Evolutionary conservation across 352 stramenopile species (phyloP), one percentile per base, ranked within the genome.

Genomic region (Peronospora farinosa): DNA sequence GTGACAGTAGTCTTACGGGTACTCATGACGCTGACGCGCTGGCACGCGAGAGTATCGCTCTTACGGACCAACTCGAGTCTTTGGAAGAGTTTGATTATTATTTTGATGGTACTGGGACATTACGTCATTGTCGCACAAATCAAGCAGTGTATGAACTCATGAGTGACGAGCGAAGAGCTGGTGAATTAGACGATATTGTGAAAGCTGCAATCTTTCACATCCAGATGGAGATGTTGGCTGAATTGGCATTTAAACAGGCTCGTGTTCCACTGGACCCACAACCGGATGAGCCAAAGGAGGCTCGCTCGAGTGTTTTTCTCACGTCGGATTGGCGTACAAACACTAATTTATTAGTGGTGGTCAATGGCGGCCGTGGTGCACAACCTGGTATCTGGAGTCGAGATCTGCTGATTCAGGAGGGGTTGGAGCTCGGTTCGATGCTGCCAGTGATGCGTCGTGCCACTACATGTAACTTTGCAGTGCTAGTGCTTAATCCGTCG

Each of bases 121-220:
- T 90, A 43, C 74, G 74, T 8, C 77, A 88, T 45, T 86, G 78
- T 31, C 62, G 72, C 35, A 86, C 78, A 8, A 87, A 84, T 44
- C 74, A 87, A 40, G 75, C 78, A 1, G 77, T 89, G 11, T 74
- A 69, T 30, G 78, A 90, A 57, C 67, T 90, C 51, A 88, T 90
- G 74, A 78, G 72, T 48, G 77, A 87, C 60, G 72, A 87, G 56
- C 59, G 71, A 16, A 69, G 74, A 21, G 78, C 76, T 0, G 60
- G 65, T 15, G 76, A 90, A 41, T 71, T 88, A 51, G 76, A 88
- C 47, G 78, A 89, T 28, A 86, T 88, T 51, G 74, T 90, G 39
- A 85, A 86, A 48, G 78, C 78, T 12, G 78, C 78, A 41, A 90
- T 90, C 55, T 90, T 88, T 61, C 76, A 88, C 47, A 86, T 90